phyloP scores from a whole-genome alignment of 2,329 filamentous ascomycete species.

The Venturia asperata region DNA sequence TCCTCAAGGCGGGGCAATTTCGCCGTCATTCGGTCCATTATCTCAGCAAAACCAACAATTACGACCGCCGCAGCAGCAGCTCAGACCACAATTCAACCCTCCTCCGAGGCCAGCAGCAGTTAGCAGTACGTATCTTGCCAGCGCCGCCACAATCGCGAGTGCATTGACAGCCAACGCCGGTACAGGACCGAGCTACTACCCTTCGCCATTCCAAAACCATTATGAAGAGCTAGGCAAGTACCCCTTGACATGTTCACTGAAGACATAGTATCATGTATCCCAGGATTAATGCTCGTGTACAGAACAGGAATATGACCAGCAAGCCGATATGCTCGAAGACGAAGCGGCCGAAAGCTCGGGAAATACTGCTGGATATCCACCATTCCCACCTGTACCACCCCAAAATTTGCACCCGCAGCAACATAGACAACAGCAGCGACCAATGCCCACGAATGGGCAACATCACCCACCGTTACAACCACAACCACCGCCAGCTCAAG shows the following conservation, averaged over 20 bases:
- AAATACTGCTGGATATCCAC: conserved; percentile 45
- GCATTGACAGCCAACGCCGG: background rate
- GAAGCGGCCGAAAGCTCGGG: conserved; percentile 57
- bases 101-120: conserved; percentile 14
- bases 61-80: conserved; percentile 17
- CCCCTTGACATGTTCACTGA: conserved; percentile 34
- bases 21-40: conserved; percentile 51
- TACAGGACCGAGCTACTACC: conserved; percentile 54
- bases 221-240: conserved; percentile 92
- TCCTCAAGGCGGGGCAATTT: conserved; percentile 54
- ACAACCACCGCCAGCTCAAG: conserved; percentile 19
- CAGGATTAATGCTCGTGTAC: conserved; percentile 58
- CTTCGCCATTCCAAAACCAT: conserved; percentile 84
- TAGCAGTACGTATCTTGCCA: conserved; percentile 14
- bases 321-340: conserved; percentile 82
- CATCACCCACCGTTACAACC: conserved; percentile 23
- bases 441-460: conserved; percentile 26
- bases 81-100: conserved; percentile 16
- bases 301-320: conserved; percentile 97
- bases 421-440: conserved; percentile 31
- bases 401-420: conserved; percentile 25
- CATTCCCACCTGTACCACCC: conserved; percentile 37
- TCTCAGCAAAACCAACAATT: conserved; percentile 44
- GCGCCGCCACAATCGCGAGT: conserved; percentile 12
- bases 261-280: conserved; percentile 56